phyloP scores from a whole-genome alignment of 2,329 filamentous ascomycete species.

The Colletotrichum tofieldiae region DNA sequence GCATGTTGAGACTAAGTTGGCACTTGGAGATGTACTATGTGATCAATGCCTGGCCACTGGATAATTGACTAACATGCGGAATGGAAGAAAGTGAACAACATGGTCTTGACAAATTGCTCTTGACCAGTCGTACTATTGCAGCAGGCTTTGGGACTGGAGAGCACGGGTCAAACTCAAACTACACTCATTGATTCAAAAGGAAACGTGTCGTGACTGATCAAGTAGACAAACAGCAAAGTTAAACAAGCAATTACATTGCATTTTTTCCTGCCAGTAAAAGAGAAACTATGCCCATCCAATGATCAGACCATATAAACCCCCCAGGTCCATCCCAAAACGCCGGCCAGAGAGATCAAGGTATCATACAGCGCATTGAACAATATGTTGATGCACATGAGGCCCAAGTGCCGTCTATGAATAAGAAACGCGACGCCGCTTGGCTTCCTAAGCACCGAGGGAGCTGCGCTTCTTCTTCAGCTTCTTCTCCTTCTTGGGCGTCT shows the following conservation, averaged over 20 bases:
- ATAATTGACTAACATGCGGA: not conserved
- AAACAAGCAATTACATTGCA: slow-evolving; percentile 41
- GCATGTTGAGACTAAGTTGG: not conserved
- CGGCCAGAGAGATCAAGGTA: slow-evolving; percentile 45
- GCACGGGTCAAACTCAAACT: not conserved
- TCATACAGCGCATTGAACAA: slow-evolving; percentile 46
- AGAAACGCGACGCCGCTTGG: slow-evolving; percentile 42
- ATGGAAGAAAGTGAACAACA: not conserved
- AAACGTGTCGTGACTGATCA: not conserved
- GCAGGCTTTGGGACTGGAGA: not conserved
- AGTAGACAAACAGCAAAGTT: not conserved
- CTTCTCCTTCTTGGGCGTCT: slow-evolving; percentile 76
- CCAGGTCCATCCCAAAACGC: slow-evolving; percentile 43
- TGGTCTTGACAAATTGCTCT: no score
- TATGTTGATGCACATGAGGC: slow-evolving; percentile 43
- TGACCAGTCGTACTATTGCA: no score
- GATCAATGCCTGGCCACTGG: not conserved
- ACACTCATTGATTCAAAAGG: not conserved
- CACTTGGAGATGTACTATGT: not conserved
- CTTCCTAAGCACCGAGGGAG: slow-evolving; percentile 43
- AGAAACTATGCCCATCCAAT: slow-evolving; percentile 44
- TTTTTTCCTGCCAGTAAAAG: slow-evolving; percentile 43
- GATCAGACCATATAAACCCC: slow-evolving; percentile 43
- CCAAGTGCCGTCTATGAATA: slow-evolving; percentile 44
- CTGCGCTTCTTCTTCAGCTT: slow-evolving; percentile 64